Percentiles rank a stretch among this genome's conserved stretches.
These are phyloP conservation scores for Wickerhamiella alocasiicola DNA, from an alignment of 805 yeast genomes.

Conservation along the genomic window DNA sequence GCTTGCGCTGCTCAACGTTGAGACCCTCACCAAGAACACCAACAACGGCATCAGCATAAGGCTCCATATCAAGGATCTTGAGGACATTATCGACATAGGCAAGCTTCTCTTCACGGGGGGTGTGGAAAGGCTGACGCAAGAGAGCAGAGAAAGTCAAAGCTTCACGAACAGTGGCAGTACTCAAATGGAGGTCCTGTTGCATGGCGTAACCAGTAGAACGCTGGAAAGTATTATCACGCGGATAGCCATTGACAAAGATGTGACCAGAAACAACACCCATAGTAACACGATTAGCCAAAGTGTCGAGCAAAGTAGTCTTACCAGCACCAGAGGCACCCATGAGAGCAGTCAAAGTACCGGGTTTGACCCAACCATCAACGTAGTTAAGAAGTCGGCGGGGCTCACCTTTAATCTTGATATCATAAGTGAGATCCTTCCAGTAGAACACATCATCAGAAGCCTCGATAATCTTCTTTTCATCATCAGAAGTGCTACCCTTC, in stretches of 20 bases:
- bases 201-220: constrained; percentile 72
- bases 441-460: constrained; percentile 39
- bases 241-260: constrained; percentile 56
- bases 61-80: constrained; percentile 51
- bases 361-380: constrained; percentile 63
- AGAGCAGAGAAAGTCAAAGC: constrained; percentile 60
- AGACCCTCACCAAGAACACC: constrained; percentile 66
- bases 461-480: constrained; percentile 22
- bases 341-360: constrained; percentile 69
- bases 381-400: constrained; percentile 32
- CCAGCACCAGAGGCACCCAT: constrained; percentile 89
- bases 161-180: constrained; percentile 60
- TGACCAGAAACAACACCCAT: constrained; percentile 63
- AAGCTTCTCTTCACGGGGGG: constrained; percentile 45
- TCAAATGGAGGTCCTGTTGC: constrained; percentile 67
- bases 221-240: constrained; percentile 53
- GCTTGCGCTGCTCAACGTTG: constrained; percentile 57
- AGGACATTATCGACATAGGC: constrained; percentile 60
- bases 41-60: constrained; percentile 66
- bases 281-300: constrained; percentile 57
- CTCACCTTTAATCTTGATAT: constrained; percentile 35
- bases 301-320: constrained; percentile 64
- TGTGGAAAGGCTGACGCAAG: constrained; percentile 52
- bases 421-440: constrained; percentile 52
- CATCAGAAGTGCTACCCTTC: constrained; percentile 19